Conservation (phyloP, 1,284 basidiomycete genomes). For the Sporisorium exsertum region DNA sequence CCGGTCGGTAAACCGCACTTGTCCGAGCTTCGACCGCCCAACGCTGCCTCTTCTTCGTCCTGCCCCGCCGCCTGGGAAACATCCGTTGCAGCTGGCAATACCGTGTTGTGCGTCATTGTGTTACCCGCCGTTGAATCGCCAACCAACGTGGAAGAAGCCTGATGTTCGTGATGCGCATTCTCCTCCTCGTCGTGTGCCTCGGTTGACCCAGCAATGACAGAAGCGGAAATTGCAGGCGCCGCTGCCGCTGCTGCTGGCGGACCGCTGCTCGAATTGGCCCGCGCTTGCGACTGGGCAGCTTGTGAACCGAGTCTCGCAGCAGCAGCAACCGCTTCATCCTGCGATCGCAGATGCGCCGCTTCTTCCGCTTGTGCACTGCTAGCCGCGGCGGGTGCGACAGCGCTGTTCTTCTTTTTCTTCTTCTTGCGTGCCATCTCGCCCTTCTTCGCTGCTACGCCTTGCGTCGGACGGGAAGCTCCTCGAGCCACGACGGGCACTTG, state of each 20-base stretch:
- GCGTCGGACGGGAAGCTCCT: constrained; percentile 32
- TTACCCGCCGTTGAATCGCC: constrained; percentile 33
- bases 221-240: constrained; percentile 9
- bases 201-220: background rate
- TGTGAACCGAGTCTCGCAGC: constrained; percentile 35
- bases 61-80: background rate
- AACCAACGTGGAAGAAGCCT: constrained; percentile 37
- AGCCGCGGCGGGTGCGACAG: constrained; percentile 7
- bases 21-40: background rate
- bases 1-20: constrained; percentile 1
- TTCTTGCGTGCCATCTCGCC: constrained; percentile 23
- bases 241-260: background rate
- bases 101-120: constrained; percentile 15
- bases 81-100: background rate
- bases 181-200: background rate
- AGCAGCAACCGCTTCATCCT: constrained; percentile 38
- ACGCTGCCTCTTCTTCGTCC: background rate
- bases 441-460: constrained; percentile 21
- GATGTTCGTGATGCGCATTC: constrained; percentile 37
- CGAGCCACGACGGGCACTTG: constrained; percentile 29
- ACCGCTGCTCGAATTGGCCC: constrained; percentile 15
- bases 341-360: constrained; percentile 23
- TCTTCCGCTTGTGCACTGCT: constrained; percentile 16
- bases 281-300: constrained; percentile 36
- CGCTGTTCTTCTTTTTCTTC: constrained; percentile 46